A percentile compares a stretch with the other conserved stretches of the same genome.
These are phyloP conservation scores for Stipa capillata DNA, from an alignment of 176 grass and related monocot genomes.

Conservation along the genomic window DNA sequence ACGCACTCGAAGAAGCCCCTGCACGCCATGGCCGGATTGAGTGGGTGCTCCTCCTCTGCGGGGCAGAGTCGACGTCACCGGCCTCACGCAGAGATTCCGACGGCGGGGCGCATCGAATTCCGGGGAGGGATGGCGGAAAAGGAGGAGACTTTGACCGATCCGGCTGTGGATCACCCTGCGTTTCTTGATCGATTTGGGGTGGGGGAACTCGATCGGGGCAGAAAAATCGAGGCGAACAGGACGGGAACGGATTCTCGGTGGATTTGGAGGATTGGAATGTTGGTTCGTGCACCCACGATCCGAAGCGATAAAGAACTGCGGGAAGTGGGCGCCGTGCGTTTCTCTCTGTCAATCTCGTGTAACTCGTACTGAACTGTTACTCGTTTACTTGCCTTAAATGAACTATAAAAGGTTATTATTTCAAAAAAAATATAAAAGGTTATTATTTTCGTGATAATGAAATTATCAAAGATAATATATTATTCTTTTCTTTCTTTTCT, in stretches of 20 bases:
- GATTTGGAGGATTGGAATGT: background rate
- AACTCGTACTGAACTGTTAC: background rate
- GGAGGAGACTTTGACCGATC: conserved; percentile 8
- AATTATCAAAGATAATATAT: background rate
- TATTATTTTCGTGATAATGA: too few relatives aligned
- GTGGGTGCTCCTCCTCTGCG: background rate
- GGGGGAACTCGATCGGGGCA: background rate
- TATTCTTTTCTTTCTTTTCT: too few relatives aligned
- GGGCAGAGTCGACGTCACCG: background rate
- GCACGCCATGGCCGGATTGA: conserved; percentile 47
- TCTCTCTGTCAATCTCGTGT: background rate
- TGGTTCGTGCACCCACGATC: background rate
- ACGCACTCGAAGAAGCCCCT: conserved; percentile 61
- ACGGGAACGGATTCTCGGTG: background rate
- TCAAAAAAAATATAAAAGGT: too few relatives aligned
- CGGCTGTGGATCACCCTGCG: background rate
- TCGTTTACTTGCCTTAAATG: background rate
- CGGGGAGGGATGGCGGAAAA: background rate
- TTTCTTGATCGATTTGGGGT: background rate
- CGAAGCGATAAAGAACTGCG: background rate
- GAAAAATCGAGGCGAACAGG: background rate
- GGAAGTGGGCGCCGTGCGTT: background rate
- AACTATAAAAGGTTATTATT: too few relatives aligned
- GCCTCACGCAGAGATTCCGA: conserved; percentile 23
- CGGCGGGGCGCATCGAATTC: background rate